Conservation (phyloP, 2,329 filamentous ascomycete species). For the Talaromyces sp. region DNA sequence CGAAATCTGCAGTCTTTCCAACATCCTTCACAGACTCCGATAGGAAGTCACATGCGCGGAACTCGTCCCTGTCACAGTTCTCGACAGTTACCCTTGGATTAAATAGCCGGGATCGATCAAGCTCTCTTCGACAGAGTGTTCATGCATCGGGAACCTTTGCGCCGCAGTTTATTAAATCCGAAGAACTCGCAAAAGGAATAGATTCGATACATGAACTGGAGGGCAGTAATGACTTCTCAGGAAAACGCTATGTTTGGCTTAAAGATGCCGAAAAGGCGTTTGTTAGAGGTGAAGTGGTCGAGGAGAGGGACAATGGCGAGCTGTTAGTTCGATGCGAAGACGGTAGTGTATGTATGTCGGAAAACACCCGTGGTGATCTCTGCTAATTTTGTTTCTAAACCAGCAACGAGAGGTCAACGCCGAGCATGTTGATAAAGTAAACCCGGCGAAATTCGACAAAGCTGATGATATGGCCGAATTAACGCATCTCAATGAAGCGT, state of each 20-base stretch:
- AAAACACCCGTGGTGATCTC: background rate
- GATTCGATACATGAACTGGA: conserved; percentile 68
- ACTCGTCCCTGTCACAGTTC: conserved; percentile 62
- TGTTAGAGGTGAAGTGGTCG: conserved; percentile 84
- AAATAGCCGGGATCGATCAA: conserved; percentile 43
- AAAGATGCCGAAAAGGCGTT: conserved; percentile 83
- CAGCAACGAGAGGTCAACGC: conserved; percentile 80
- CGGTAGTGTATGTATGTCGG: conserved; percentile 62
- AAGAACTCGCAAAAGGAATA: conserved; percentile 60
- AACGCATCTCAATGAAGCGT: conserved; percentile 95
- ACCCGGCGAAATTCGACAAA: conserved; percentile 98
- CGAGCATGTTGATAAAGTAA: conserved; percentile 95
- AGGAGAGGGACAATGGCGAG: conserved; percentile 64
- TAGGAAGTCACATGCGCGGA: conserved; percentile 57
- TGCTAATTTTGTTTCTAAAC: conserved; percentile 15
- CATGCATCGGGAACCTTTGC: conserved; percentile 79
- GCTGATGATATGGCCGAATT: conserved; percentile 98
- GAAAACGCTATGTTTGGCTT: conserved; percentile 97
- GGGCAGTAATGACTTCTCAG: conserved; percentile 97
- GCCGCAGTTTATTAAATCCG: conserved; percentile 88
- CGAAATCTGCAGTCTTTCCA: conserved; percentile 70
- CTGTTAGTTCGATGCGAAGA: conserved; percentile 90
- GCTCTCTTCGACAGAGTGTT: conserved; percentile 60
- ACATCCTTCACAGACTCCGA: conserved; percentile 45
- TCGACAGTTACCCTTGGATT: conserved; percentile 40